Percentiles rank a stretch among this genome's conserved stretches.
These are phyloP conservation scores for Lentinus tigrinus DNA, from an alignment of 768 basidiomycete genomes.

Conservation along the genomic window DNA sequence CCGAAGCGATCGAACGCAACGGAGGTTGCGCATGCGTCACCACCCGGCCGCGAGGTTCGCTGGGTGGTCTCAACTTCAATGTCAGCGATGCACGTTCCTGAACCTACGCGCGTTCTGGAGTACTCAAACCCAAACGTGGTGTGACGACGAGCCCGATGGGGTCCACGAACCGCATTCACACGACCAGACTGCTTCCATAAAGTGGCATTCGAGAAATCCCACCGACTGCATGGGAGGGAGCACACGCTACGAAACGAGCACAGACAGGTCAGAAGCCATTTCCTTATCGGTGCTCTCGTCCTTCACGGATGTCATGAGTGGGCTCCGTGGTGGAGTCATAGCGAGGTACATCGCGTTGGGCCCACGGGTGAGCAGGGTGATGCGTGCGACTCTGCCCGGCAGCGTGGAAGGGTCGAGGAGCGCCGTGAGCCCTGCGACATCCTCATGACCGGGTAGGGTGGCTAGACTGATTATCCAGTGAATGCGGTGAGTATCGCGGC, in stretches of 20 bases:
- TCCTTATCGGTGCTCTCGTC: constrained; percentile 10
- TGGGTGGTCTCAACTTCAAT: neutral
- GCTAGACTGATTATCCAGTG: constrained; percentile 23
- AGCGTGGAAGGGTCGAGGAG: constrained; percentile 32
- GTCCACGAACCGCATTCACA: neutral
- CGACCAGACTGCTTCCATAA: neutral
- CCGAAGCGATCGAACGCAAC: too few relatives aligned
- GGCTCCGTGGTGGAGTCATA: constrained; percentile 24
- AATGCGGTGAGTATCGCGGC: neutral
- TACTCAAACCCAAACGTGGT: too few relatives aligned
- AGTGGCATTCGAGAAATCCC: neutral
- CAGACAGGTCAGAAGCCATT: constrained; percentile 4
- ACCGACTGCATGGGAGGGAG: neutral
- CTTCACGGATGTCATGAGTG: constrained; percentile 10
- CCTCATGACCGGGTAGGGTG: constrained; percentile 35
- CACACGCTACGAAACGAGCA: constrained; percentile 4
- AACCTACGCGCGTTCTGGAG: neutral
- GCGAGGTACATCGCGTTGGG: constrained; percentile 29
- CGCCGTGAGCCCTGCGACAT: constrained; percentile 28
- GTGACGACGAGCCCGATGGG: too few relatives aligned
- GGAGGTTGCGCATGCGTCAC: too few relatives aligned
- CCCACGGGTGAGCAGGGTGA: constrained; percentile 27
- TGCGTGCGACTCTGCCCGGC: constrained; percentile 24
- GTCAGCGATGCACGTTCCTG: too few relatives aligned
- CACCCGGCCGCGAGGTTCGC: neutral